phyloP scores from a whole-genome alignment of 805 yeast genomes.

The Maudiozyma turicensis region DNA sequence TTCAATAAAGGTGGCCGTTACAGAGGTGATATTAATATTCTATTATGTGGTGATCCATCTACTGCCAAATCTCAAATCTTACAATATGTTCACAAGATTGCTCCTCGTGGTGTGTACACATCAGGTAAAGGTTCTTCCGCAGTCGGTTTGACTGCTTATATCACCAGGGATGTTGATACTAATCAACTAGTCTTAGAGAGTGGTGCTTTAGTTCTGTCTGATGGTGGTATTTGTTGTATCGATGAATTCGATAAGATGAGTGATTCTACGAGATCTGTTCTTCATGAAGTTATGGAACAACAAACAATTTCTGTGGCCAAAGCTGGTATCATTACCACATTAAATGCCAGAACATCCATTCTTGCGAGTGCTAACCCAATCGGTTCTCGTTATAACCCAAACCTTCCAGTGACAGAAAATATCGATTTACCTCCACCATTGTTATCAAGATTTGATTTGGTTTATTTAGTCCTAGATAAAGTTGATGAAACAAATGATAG shows the following conservation, averaged over 20 bases:
- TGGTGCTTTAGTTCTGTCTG: slow-evolving; percentile 93
- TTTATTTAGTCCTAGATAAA: slow-evolving; percentile 82
- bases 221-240: slow-evolving; percentile 97
- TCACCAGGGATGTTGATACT: slow-evolving; percentile 89
- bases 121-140: slow-evolving; percentile 99
- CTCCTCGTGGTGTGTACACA: slow-evolving; percentile 96
- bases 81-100: slow-evolving; percentile 92
- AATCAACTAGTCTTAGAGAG: slow-evolving; percentile 87
- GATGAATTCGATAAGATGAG: slow-evolving; percentile 98
- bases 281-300: slow-evolving; percentile 99
- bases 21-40: slow-evolving; percentile 88
- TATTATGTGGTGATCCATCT: slow-evolving; percentile 96
- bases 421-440: slow-evolving; percentile 96
- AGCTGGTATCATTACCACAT: slow-evolving; percentile 95
- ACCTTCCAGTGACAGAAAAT: slow-evolving; percentile 86
- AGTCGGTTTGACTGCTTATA: slow-evolving; percentile 95
- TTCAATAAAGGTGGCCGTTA: slow-evolving; percentile 87
- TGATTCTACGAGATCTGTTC: slow-evolving; percentile 85
- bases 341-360: slow-evolving; percentile 92
- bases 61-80: slow-evolving; percentile 92
- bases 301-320: slow-evolving; percentile 97
- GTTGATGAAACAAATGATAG: slow-evolving; percentile 82
- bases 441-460: slow-evolving; percentile 89
- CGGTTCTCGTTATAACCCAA: slow-evolving; percentile 91
- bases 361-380: slow-evolving; percentile 96